Conservation (phyloP, 1,284 basidiomycete genomes). For the Microbotryum violaceum region DNA sequence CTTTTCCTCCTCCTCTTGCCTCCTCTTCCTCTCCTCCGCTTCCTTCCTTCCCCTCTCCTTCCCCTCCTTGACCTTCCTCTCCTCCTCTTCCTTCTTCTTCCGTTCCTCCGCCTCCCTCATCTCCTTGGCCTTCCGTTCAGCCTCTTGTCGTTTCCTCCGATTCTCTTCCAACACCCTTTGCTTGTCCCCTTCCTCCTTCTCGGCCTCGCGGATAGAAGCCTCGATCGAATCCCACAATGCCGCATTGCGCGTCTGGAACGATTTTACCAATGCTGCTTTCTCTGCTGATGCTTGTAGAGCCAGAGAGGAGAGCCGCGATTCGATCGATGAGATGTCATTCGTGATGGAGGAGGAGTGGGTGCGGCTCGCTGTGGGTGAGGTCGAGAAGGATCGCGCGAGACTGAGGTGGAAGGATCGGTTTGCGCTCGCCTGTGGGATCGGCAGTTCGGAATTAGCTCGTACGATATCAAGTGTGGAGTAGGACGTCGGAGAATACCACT, state of each 20-base stretch:
- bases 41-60: constrained; percentile 10
- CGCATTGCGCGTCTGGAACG: constrained; percentile 69
- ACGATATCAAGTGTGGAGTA: too few relatives aligned
- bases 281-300: constrained; percentile 39
- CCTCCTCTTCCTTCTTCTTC: constrained; percentile 2
- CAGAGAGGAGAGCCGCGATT: constrained; percentile 23
- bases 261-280: constrained; percentile 62
- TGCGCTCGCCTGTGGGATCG: constrained; percentile 18
- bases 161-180: constrained; percentile 49
- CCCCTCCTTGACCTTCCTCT: constrained; percentile 9
- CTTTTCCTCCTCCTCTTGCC: constrained; percentile 51
- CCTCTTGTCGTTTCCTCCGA: constrained; percentile 56
- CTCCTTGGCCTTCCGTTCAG: constrained; percentile 19
- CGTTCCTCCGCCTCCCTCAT: constrained; percentile 14
- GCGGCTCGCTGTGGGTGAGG: constrained; percentile 1
- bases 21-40: constrained; percentile 15
- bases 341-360: not conserved
- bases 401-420: constrained; percentile 27
- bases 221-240: constrained; percentile 64
- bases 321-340: constrained; percentile 14
- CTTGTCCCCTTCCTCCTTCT: constrained; percentile 65
- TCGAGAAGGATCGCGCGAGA: constrained; percentile 16
- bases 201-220: constrained; percentile 65
- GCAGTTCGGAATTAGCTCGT: too few relatives aligned
- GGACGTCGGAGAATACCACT: not conserved